Percentiles rank a stretch among this genome's conserved stretches.
Evolutionary conservation across 2,329 filamentous ascomycete genomes (phyloP).

Genomic region (Colletotrichum sp.): DNA sequence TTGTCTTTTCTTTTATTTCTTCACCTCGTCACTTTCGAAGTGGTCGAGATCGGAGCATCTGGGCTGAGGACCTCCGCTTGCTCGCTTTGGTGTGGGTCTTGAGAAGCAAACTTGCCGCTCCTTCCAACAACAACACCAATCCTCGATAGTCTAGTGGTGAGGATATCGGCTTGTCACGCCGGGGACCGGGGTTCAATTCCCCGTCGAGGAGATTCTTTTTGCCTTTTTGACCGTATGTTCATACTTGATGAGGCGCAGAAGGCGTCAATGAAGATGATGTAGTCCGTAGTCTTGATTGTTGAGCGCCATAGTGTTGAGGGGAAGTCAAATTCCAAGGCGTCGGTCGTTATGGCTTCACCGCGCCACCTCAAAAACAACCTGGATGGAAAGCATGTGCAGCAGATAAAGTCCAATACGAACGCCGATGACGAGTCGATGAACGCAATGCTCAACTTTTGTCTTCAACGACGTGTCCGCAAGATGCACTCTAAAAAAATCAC

Average conservation of each 20-base stretch:
- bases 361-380: neutral
- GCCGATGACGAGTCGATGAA: neutral
- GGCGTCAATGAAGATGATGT: neutral
- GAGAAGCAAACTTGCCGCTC: accelerated
- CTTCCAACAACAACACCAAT: neutral
- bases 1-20: neutral
- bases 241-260: neutral
- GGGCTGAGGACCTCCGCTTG: neutral
- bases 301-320: neutral
- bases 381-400: neutral
- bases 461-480: neutral
- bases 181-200: constrained; percentile 22
- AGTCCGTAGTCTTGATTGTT: neutral
- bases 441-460: neutral
- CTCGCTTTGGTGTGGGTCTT: neutral
- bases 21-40: neutral
- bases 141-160: constrained; percentile 21
- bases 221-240: accelerated
- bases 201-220: constrained; percentile 13
- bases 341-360: neutral
- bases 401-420: neutral
- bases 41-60: neutral
- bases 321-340: neutral
- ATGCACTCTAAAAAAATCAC: neutral
- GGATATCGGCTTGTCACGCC: constrained; percentile 20